Percentiles rank a stretch among this genome's conserved stretches.
Evolutionary conservation across 352 stramenopile species (phyloP).

Genomic region (Globisporangium solare): DNA sequence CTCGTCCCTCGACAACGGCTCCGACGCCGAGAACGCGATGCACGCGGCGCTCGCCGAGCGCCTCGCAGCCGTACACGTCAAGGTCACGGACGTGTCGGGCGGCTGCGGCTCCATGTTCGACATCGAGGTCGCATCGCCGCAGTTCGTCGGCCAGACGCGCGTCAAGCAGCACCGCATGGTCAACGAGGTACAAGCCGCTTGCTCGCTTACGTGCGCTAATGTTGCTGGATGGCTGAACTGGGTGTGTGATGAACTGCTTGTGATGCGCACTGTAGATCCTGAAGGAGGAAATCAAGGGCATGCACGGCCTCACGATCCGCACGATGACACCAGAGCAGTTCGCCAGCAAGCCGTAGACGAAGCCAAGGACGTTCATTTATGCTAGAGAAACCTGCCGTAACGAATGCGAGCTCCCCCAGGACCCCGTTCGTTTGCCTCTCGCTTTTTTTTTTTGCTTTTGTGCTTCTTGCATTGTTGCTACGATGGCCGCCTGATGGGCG

Average conservation of each 20-base stretch:
- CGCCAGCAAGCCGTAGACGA: slow-evolving; percentile 43
- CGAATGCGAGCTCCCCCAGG: too few relatives aligned
- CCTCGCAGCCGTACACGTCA: slow-evolving; percentile 73
- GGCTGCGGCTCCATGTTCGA: slow-evolving; percentile 89
- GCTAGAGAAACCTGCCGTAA: too few relatives aligned
- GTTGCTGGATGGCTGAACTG: too few relatives aligned
- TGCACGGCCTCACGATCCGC: slow-evolving; percentile 82
- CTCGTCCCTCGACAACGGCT: slow-evolving; percentile 21
- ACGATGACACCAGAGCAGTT: slow-evolving; percentile 80
- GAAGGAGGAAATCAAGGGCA: slow-evolving; percentile 83
- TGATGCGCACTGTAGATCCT: slow-evolving; percentile 37
- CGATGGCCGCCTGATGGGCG: too few relatives aligned
- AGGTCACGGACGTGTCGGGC: slow-evolving; percentile 84
- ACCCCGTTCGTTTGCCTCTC: too few relatives aligned
- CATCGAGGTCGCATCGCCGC: slow-evolving; percentile 76
- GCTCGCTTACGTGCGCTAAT: too few relatives aligned
- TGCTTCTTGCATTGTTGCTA: too few relatives aligned
- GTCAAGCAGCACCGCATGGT: slow-evolving; percentile 88
- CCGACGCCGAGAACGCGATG: slow-evolving; percentile 68
- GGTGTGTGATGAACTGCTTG: slow-evolving; percentile 2
- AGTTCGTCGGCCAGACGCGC: slow-evolving; percentile 74
- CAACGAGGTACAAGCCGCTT: slow-evolving; percentile 50
- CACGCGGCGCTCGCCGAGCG: slow-evolving; percentile 43
- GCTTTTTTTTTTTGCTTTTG: too few relatives aligned
- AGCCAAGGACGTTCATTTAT: not conserved